These are phyloP conservation scores for Emydomyces testavorans DNA, from an alignment of 2,329 filamentous ascomycete genomes.

Conservation along the genomic window DNA sequence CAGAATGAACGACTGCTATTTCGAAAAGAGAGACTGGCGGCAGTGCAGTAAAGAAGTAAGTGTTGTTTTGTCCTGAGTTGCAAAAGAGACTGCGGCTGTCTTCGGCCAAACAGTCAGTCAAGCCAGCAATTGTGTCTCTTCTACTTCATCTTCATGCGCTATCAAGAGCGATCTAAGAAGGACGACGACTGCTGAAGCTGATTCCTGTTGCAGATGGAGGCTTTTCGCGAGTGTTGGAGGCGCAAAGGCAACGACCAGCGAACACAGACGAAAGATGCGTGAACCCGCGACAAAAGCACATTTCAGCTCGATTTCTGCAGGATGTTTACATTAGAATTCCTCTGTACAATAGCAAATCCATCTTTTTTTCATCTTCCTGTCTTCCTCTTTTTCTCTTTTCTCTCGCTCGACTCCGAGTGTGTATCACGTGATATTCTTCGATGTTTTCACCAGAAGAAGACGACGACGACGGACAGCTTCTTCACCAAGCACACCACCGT, in stretches of 20 bases:
- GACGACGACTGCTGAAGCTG: neutral
- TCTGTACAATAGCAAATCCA: slow-evolving; percentile 9
- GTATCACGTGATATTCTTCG: neutral
- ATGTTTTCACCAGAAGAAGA: no score
- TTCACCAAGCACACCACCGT: neutral
- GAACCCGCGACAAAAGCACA: no score
- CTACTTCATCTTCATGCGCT: neutral
- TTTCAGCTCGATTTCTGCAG: no score
- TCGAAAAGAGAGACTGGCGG: slow-evolving; percentile 91
- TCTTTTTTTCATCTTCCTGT: slow-evolving; percentile 1
- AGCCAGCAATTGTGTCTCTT: neutral
- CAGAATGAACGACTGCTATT: slow-evolving; percentile 91
- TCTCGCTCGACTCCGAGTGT: no score
- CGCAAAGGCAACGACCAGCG: slow-evolving; percentile 72
- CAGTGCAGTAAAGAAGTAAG: slow-evolving; percentile 76
- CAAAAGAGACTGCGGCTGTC: neutral
- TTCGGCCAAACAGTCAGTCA: neutral
- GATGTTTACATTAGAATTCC: no score
- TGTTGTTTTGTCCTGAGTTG: slow-evolving; percentile 19
- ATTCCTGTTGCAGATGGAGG: slow-evolving; percentile 58
- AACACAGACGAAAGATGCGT: slow-evolving; percentile 62
- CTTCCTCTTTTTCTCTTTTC: neutral
- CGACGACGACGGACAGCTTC: no score
- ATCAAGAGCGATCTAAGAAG: neutral
- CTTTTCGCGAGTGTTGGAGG: slow-evolving; percentile 86